These are phyloP conservation scores for Tolypocladium cylindrosporum DNA, from an alignment of 2,329 filamentous ascomycete species.

Conservation along the genomic window DNA sequence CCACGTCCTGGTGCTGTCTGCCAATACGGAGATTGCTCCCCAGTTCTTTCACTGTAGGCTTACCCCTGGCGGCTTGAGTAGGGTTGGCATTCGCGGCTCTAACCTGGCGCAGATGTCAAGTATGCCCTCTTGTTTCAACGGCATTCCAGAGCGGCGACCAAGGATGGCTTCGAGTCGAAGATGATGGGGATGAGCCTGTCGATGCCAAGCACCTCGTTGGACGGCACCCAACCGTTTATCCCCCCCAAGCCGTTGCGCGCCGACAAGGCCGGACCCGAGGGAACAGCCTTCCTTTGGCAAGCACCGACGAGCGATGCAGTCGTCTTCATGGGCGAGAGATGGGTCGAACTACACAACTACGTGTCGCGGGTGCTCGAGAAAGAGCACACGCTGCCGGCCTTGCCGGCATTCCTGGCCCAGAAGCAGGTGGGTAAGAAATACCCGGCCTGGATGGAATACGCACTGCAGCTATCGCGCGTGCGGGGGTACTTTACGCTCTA, in stretches of 20 bases:
- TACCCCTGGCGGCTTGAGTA: neutral
- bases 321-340: conserved; percentile 75
- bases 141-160: conserved; percentile 46
- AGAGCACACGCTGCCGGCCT: conserved; percentile 22
- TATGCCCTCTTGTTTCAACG: conserved; percentile 69
- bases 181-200: conserved; percentile 76
- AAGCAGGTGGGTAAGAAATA: conserved; percentile 58
- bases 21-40: conserved; percentile 68
- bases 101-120: conserved; percentile 48
- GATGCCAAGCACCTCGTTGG: conserved; percentile 53
- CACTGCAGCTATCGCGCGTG: conserved; percentile 64
- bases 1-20: conserved; percentile 77
- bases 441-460: conserved; percentile 70
- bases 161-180: conserved; percentile 36
- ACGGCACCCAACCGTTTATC: conserved; percentile 47
- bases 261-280: conserved; percentile 15
- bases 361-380: conserved; percentile 51
- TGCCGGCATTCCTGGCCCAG: conserved; percentile 30
- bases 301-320: conserved; percentile 73
- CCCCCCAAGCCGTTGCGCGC: conserved; percentile 23
- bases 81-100: conserved; percentile 4
- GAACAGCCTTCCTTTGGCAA: conserved; percentile 70
- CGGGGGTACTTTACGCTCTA: conserved; percentile 75
- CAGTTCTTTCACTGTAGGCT: conserved; percentile 68
- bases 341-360: conserved; percentile 77